A percentile compares a stretch with the other conserved stretches of the same genome.
Conservation (phyloP, 495 filamentous ascomycete species). For the Penicillium taxi region DNA sequence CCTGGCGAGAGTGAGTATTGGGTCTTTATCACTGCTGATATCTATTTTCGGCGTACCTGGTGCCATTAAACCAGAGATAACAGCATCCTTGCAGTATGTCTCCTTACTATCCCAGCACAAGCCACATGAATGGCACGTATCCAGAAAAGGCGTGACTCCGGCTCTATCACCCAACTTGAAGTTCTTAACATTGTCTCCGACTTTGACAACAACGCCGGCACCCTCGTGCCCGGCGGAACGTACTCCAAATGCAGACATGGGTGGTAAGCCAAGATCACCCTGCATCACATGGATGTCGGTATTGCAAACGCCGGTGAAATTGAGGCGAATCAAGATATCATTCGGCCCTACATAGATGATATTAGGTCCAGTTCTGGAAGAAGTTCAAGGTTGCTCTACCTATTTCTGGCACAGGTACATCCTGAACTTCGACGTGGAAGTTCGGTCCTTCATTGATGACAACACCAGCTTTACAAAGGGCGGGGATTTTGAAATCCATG, state of each 20-base stretch:
- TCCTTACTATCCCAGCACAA: slow-evolving; percentile 41
- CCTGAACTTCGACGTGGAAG: slow-evolving; percentile 44
- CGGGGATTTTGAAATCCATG: slow-evolving; percentile 43
- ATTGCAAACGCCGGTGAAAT: slow-evolving; percentile 42
- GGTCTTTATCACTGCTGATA: background rate
- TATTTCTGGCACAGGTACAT: slow-evolving; percentile 45
- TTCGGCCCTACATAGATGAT: slow-evolving; percentile 31
- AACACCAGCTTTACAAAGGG: slow-evolving; percentile 46
- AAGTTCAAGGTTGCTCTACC: slow-evolving; percentile 19
- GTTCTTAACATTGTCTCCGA: slow-evolving; percentile 43
- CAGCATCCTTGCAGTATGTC: slow-evolving; percentile 28
- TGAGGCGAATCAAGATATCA: slow-evolving; percentile 40
- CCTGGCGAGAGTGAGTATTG: slow-evolving; percentile 25
- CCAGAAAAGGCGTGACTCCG: slow-evolving; percentile 49
- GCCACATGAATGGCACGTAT: slow-evolving; percentile 45
- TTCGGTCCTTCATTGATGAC: slow-evolving; percentile 47
- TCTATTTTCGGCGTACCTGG: slow-evolving; percentile 16
- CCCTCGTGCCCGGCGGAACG: slow-evolving; percentile 50
- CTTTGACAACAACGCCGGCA: slow-evolving; percentile 47
- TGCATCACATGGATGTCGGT: slow-evolving; percentile 44
- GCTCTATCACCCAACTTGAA: slow-evolving; percentile 52
- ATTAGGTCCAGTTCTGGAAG: background rate
- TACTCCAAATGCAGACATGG: slow-evolving; percentile 40
- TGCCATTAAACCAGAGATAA: slow-evolving; percentile 30
- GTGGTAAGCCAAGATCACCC: slow-evolving; percentile 35